These are phyloP conservation scores for Cephaloascus albidus DNA, from an alignment of 805 yeast species.

Conservation along the genomic window DNA sequence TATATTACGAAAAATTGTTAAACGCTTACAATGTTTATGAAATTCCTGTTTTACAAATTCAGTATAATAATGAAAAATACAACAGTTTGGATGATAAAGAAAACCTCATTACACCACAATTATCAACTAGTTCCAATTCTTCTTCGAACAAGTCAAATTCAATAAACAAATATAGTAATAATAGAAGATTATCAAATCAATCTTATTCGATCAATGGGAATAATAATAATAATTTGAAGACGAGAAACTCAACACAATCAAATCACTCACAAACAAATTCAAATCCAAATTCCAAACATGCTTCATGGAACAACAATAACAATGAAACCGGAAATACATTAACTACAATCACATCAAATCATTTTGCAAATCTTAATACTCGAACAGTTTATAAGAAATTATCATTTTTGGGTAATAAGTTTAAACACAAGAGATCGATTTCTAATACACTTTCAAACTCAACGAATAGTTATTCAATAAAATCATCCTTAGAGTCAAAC, in stretches of 20 bases:
- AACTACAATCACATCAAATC: not conserved
- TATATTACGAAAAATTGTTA: slow-evolving; percentile 5
- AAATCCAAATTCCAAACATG: not conserved
- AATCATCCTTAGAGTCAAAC: not conserved
- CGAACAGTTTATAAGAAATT: not conserved
- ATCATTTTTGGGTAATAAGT: not conserved
- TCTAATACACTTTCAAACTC: not conserved
- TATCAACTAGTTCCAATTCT: not conserved
- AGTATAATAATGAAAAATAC: not conserved
- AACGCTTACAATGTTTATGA: slow-evolving; percentile 6
- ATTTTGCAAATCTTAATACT: not conserved
- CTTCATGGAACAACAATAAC: not conserved
- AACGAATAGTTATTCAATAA: not conserved
- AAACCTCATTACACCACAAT: not conserved
- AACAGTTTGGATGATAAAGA: not conserved
- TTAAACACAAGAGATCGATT: not conserved
- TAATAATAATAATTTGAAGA: not conserved
- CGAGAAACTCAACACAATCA: not conserved
- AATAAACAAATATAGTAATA: too few species aligned
- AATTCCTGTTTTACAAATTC: not conserved
- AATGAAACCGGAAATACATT: not conserved
- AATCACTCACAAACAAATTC: not conserved
- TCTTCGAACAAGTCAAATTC: not conserved
- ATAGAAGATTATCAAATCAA: not conserved
- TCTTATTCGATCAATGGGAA: not conserved